phyloP scores from a whole-genome alignment of 176 grass and related monocot genomes.

The Poa annua region DNA sequence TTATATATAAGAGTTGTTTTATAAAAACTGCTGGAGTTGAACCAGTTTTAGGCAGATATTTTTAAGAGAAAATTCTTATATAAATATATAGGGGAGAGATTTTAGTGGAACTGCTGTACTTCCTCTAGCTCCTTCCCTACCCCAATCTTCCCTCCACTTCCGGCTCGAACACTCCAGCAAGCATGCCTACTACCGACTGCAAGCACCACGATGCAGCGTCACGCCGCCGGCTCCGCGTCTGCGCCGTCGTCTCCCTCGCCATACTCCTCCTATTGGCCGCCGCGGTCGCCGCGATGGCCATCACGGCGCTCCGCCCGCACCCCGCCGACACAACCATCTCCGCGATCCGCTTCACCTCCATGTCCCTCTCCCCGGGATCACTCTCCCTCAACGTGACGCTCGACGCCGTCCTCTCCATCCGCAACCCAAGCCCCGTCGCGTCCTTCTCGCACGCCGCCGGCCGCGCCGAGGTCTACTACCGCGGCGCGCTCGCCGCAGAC shows the following conservation, averaged over 20 bases:
- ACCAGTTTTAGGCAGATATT: no score
- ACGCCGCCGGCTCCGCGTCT: neutral
- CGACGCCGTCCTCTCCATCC: conserved; percentile 32
- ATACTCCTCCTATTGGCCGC: neutral
- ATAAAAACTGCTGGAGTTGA: no score
- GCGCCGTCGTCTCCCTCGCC: neutral
- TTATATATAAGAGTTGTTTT: no score
- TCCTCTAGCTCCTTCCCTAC: no score
- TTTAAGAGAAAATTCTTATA: no score
- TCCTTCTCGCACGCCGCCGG: conserved; percentile 36
- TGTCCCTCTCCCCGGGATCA: conserved; percentile 26
- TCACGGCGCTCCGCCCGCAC: conserved; percentile 13
- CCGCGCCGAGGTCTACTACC: conserved; percentile 45
- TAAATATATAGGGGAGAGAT: no score
- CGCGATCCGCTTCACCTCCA: conserved; percentile 9
- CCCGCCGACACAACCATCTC: neutral
- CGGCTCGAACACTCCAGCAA: neutral
- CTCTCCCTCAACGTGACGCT: conserved; percentile 34
- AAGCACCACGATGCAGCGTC: neutral
- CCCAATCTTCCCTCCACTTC: neutral
- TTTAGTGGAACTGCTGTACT: no score
- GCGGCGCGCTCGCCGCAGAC: conserved; percentile 31
- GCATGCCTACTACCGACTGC: conserved; percentile 12
- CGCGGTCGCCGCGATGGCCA: neutral
- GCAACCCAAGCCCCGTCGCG: conserved; percentile 31